Evolutionary conservation across 73 alveolate species (phyloP).

Genomic region (Paramecium caudatum): DNA sequence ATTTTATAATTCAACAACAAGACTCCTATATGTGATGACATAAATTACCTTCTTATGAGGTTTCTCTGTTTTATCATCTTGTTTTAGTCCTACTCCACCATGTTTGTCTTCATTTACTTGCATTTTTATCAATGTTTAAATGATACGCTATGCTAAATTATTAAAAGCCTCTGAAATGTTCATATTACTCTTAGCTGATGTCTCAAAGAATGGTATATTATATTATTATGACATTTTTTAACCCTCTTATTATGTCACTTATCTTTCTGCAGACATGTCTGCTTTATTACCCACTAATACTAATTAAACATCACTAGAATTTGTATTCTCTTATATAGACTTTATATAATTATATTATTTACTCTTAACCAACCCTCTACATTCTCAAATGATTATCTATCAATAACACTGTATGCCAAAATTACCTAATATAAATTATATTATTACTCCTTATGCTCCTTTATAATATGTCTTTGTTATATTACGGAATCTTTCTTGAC

Average conservation of each 20-base stretch:
- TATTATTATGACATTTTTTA: conserved; percentile 80
- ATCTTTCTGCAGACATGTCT: conserved; percentile 78
- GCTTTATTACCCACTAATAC: conserved; percentile 79
- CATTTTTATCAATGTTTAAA: conserved; percentile 28
- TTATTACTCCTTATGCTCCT: conserved; percentile 75
- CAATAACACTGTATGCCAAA: conserved; percentile 77
- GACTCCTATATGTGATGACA: too few species aligned
- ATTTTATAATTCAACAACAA: conserved; percentile 17
- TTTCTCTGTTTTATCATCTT: neutral
- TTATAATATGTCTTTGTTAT: conserved; percentile 75
- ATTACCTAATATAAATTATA: conserved; percentile 56
- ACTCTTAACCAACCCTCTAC: conserved; percentile 79
- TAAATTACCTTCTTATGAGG: neutral
- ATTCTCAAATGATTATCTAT: conserved; percentile 75
- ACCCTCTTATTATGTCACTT: conserved; percentile 82
- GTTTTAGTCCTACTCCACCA: neutral
- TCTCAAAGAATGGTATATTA: conserved; percentile 90
- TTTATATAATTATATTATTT: neutral
- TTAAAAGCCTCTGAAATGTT: conserved; percentile 84
- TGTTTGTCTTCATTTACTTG: conserved; percentile 1
- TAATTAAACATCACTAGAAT: conserved; percentile 40
- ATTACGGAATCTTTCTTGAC: conserved; percentile 74
- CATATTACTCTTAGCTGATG: conserved; percentile 88
- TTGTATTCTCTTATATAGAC: conserved; percentile 57
- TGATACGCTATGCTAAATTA: conserved; percentile 65